Base-by-base conservation (phyloP, 2,329 filamentous ascomycete genomes). In the Calycina marina region DNA sequence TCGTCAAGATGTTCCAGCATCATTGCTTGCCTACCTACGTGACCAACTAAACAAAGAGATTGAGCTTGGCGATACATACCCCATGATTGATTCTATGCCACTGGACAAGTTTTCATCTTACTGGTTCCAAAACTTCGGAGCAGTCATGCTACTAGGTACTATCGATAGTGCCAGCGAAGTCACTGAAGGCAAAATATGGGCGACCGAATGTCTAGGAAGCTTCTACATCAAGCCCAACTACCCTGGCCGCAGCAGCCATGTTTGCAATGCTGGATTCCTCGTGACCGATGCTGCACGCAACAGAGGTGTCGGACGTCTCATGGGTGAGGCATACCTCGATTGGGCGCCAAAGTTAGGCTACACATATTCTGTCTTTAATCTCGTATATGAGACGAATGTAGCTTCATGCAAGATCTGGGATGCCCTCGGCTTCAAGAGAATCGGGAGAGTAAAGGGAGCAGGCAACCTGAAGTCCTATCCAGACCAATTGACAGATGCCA, bases 221-320 rank as follows among this genome's bases (percentile, higher is more conserved):
- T 81, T 79, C 49, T 79, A 78, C 49, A 69, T 81, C 55, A 77
- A 79, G 51, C 76, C 77, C 3, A 81, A 81, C 45, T 82, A 81
- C 48, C 76, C 76, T 2, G 77, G 77, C n/a, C 61, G 77, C 31
- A 77, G 72, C 47, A 78, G 72, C 47, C 77, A 83, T 58, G 67
- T 82, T 31, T 81, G 76, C 54, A 82, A 78, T 49, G 77, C 65
- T 25, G 67, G 64, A 9, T 72, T 72, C 41, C 52, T 72, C 14
- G 65, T 70, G 28, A 69, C 65, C 4, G 61, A 66, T 44, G 62
- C 64, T 3, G 62, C 63, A 36, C 60, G 67, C 43, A 67, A 67
- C 43, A 63, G 61, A 37, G 67, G 67, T 40, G 67, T 67, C 6
- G 67, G 67, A 31, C 59, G 65, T 35, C 49, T 69, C 33, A 66